Conservation (phyloP, 805 yeast species). For the Lachancea meyersii region DNA sequence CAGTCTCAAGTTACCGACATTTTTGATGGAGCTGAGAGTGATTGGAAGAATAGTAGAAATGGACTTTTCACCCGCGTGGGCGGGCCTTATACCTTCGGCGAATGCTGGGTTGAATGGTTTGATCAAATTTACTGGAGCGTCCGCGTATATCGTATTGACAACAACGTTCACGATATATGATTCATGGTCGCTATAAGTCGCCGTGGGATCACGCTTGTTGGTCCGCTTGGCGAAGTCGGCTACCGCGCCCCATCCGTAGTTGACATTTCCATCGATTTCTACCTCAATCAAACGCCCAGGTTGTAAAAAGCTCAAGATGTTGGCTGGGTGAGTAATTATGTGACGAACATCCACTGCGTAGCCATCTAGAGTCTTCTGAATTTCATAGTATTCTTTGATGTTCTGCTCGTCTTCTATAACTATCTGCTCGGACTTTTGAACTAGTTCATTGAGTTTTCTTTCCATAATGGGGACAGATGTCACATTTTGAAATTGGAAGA, state of each 20-base stretch:
- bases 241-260: conserved; percentile 97
- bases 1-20: conserved; percentile 74
- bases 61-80: conserved; percentile 62
- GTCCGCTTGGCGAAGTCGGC: conserved; percentile 67
- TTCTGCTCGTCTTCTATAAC: conserved; percentile 66
- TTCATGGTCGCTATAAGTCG: conserved; percentile 73
- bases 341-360: conserved; percentile 74
- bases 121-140: conserved; percentile 76
- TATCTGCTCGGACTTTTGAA: conserved; percentile 42
- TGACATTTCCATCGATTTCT: conserved; percentile 44
- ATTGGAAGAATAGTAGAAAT: conserved; percentile 78
- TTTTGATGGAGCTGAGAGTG: conserved; percentile 67
- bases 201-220: conserved; percentile 52
- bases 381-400: conserved; percentile 76
- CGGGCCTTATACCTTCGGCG: conserved; percentile 86
- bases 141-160: conserved; percentile 68
- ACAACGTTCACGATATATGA: conserved; percentile 83
- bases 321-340: conserved; percentile 86
- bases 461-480: conserved; percentile 85
- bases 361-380: conserved; percentile 60
- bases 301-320: conserved; percentile 75
- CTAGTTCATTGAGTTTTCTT: conserved; percentile 50
- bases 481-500: conserved; percentile 91
- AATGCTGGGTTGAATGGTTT: conserved; percentile 72
- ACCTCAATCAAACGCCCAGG: conserved; percentile 81